These are phyloP conservation scores for Zhuliangozyma blackwelliae DNA, from an alignment of 1,139 yeast genomes.

Conservation along the genomic window DNA sequence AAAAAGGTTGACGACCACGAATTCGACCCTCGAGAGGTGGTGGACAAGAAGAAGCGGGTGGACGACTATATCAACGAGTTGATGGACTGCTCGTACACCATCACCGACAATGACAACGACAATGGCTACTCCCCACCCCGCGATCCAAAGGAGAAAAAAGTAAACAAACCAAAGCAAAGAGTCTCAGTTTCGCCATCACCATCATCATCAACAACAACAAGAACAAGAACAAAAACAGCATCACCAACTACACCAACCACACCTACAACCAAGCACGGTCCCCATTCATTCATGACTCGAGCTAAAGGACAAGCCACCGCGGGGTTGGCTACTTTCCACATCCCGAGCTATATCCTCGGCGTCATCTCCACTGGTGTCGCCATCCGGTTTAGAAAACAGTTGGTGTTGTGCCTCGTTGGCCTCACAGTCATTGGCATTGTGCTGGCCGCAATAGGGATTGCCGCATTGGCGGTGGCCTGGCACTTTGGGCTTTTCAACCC, in stretches of 20 bases:
- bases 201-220: conserved; percentile 5
- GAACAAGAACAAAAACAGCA: background rate
- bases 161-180: conserved; percentile 5
- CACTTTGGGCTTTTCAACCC: conserved; percentile 21
- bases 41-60: conserved; percentile 16
- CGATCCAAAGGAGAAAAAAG: conserved; percentile 1
- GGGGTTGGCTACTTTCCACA: conserved; percentile 16
- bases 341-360: conserved; percentile 34
- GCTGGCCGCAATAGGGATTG: conserved; percentile 16
- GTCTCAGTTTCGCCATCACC: background rate
- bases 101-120: conserved; percentile 11
- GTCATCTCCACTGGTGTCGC: conserved; percentile 8
- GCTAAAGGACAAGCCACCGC: background rate
- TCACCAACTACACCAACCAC: background rate
- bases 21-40: no score
- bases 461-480: conserved; percentile 24
- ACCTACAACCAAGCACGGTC: background rate
- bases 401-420: conserved; percentile 3
- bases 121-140: background rate
- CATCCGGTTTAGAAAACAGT: conserved; percentile 3
- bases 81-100: conserved; percentile 23
- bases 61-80: conserved; percentile 29
- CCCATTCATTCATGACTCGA: conserved; percentile 2
- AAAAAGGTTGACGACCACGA: conserved; percentile 23
- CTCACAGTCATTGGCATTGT: conserved; percentile 10